Evolutionary conservation across 352 stramenopile species (phyloP), one percentile per base, ranked within the genome.

Genomic region (Plasmopara halstedii): DNA sequence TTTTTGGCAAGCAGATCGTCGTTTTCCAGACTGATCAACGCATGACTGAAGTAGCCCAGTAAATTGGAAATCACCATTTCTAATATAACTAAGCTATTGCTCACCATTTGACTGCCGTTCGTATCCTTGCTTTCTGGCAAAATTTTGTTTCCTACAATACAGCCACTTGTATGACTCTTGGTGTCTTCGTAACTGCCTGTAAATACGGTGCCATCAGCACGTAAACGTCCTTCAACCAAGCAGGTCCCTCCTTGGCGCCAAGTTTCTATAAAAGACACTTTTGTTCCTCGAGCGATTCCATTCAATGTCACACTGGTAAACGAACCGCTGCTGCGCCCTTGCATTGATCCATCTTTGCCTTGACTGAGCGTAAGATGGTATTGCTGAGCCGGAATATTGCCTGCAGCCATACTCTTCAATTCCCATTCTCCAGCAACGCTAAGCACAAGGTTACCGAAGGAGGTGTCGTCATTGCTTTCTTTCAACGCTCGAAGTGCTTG

Each of bases 201-300:
- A 29, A 94, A 94, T 32, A 73, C 66, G 6, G 47, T 64, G 9
- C 80, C 80, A 41, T 94, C 83, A 26, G 75, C 71, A 39, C 80
- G 73, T 18, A 94, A 47, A 27, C 83, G 63, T 11, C 83, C 83
- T 50, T 91, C 72, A 2, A 94, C 80, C 17, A 94, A 63, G 37
- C 83, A 94, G 4, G 83, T 94, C n/a, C 83, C 80, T 37, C 83
- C 81, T 62, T 94, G 83, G 2, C 78, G 70, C 83, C 83, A 94
- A 7, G 75, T 92, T 61, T 94, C 83, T 3, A 94, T 48, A 44
- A 94, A 94, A 2, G 73, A 84, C 10, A 94, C 75, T 33, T 86
- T 87, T 2, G 78, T 94, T 23, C 83, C 83, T 42, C 66, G 64
- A 26, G 86, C 72, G 23, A 83, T 50, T 22, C 83, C 83, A 23